Percentiles rank a stretch among this genome's conserved stretches.
Evolutionary conservation across 306 rosid genomes (phyloP).

Genomic region (Malus fusca): DNA sequence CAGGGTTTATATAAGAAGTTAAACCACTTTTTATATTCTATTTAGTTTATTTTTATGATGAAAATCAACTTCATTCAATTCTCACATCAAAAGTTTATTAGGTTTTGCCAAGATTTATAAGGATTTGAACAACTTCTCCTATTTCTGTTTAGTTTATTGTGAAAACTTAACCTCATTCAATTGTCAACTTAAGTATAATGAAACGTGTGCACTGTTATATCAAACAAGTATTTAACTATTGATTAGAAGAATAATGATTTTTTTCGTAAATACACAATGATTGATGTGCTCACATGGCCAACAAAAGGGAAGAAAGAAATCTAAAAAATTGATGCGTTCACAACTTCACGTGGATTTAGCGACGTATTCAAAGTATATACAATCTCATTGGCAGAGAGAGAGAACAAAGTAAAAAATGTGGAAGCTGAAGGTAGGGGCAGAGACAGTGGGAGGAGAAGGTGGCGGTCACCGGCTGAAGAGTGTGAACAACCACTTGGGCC

Average conservation of each 20-base stretch:
- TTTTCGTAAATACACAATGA: not conserved
- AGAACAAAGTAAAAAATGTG: conserved; percentile 16
- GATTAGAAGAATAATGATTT: not conserved
- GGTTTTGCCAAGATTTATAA: no score
- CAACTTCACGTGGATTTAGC: not conserved
- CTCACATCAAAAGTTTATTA: no score
- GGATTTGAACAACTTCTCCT: no score
- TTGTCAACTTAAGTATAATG: no score
- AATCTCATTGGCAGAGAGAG: not conserved
- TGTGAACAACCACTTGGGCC: conserved; percentile 28
- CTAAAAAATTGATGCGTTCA: not conserved
- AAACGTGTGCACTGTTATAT: no score
- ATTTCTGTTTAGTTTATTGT: no score
- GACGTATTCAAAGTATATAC: not conserved
- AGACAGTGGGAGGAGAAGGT: conserved; percentile 11
- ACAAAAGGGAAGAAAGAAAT: not conserved
- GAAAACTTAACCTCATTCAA: no score
- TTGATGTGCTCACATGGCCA: not conserved
- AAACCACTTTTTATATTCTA: no score
- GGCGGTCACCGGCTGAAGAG: conserved; percentile 13
- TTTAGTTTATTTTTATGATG: no score
- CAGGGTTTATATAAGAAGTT: no score
- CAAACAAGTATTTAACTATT: no score
- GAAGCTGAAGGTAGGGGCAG: conserved; percentile 31
- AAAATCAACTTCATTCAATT: not conserved